These are phyloP conservation scores for Suaeda aralocaspica DNA, from an alignment of 148 eudicot genomes.

Conservation along the genomic window DNA sequence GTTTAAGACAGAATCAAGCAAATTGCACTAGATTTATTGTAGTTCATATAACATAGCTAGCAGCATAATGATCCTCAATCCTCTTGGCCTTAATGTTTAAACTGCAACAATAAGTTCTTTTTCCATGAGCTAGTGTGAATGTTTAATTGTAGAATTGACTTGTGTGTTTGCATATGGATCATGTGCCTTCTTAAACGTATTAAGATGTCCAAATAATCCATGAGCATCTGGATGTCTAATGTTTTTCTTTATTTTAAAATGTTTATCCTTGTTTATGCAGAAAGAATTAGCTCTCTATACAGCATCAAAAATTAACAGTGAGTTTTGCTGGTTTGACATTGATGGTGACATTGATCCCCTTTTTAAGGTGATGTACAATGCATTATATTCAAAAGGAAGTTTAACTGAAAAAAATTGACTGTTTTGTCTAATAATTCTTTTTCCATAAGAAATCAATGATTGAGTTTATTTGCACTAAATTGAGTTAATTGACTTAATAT, in stretches of 20 bases:
- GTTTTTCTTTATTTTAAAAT: neutral
- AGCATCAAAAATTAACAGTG: constrained; percentile 80
- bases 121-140: neutral
- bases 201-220: neutral
- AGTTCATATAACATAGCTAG: neutral
- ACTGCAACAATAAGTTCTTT: neutral
- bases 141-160: no score
- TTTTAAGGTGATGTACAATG: constrained; percentile 67
- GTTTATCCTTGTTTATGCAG: constrained; percentile 46
- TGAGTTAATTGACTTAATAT: no score
- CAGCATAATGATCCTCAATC: neutral
- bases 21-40: neutral
- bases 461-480: no score
- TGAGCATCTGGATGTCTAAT: neutral
- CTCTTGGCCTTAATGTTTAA: neutral
- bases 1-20: neutral
- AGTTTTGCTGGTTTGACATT: constrained; percentile 87
- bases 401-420: no score
- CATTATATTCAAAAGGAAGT: neutral
- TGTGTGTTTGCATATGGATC: no score
- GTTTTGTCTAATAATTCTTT: no score
- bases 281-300: constrained; percentile 95
- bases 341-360: constrained; percentile 93
- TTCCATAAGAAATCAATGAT: no score
- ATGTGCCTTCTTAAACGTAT: neutral